These are phyloP conservation scores for Scedosporium aurantiacum DNA, from an alignment of 2,329 filamentous ascomycete genomes.

Conservation along the genomic window DNA sequence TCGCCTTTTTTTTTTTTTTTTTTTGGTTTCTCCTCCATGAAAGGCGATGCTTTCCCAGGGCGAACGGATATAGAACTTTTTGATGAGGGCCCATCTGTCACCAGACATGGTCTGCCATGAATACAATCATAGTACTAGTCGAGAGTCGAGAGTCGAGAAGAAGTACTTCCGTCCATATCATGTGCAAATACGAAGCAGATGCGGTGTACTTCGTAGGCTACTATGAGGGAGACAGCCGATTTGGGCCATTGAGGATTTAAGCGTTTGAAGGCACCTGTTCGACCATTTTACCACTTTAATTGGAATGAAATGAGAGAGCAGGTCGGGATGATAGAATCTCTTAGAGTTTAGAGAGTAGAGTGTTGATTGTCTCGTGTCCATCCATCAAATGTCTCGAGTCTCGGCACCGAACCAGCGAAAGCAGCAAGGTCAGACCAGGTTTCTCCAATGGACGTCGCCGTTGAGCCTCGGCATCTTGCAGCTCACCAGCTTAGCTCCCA, in stretches of 20 bases:
- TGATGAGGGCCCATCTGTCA: not conserved
- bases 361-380: not conserved
- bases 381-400: not conserved
- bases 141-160: not conserved
- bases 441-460: not conserved
- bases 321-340: too few species aligned
- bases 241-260: too few species aligned
- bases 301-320: too few species aligned
- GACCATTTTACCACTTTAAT: too few species aligned
- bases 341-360: too few species aligned
- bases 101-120: not conserved
- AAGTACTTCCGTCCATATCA: not conserved
- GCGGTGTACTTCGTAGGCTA: too few species aligned
- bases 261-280: too few species aligned
- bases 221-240: too few species aligned
- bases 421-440: not conserved
- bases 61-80: not conserved
- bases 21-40: too few species aligned
- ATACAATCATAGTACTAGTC: not conserved
- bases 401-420: not conserved
- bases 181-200: too few species aligned
- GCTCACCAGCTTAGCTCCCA: not conserved
- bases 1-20: not conserved
- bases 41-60: not conserved
- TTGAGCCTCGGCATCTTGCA: constrained; percentile 1